Evolutionary conservation across 1,284 basidiomycete species (phyloP).

Genomic region (Ceraceosorus bombacis): DNA sequence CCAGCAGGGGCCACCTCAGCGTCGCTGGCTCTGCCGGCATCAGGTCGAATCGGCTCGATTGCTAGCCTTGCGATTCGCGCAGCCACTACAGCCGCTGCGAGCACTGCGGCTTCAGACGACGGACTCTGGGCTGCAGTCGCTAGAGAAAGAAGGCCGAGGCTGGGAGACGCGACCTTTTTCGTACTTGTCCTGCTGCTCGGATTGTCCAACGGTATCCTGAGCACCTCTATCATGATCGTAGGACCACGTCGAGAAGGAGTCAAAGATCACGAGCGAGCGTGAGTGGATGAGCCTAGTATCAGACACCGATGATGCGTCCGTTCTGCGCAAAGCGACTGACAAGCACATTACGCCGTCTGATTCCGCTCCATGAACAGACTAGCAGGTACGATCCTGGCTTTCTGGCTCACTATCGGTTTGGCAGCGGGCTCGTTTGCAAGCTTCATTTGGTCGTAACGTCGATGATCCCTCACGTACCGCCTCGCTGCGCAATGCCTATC

Average conservation of each 20-base stretch:
- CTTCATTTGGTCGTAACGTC: slow-evolving; percentile 11
- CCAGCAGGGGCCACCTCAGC: neutral
- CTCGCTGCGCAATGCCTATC: no score
- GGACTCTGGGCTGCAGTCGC: no score
- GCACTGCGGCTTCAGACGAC: no score
- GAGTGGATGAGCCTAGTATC: slow-evolving; percentile 7
- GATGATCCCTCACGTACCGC: no score
- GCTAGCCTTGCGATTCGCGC: neutral
- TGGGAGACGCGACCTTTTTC: slow-evolving; percentile 30
- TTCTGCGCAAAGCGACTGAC: neutral
- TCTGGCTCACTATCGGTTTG: slow-evolving; percentile 40
- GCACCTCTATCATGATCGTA: slow-evolving; percentile 34
- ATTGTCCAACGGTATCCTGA: slow-evolving; percentile 32
- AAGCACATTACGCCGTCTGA: neutral
- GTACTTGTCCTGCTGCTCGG: slow-evolving; percentile 28
- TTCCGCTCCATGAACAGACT: slow-evolving; percentile 7
- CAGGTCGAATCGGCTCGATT: neutral
- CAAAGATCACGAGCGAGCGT: slow-evolving; percentile 19
- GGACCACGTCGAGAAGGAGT: slow-evolving; percentile 24
- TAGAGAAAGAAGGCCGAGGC: neutral
- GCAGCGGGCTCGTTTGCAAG: slow-evolving; percentile 30
- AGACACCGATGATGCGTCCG: slow-evolving; percentile 1
- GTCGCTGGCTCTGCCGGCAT: neutral
- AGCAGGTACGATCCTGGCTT: slow-evolving; percentile 32
- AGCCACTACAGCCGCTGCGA: neutral